Evolutionary conservation across 169 alveolate species (phyloP), one percentile per base, ranked within the genome.

Genomic region (Plasmodium vivax): DNA sequence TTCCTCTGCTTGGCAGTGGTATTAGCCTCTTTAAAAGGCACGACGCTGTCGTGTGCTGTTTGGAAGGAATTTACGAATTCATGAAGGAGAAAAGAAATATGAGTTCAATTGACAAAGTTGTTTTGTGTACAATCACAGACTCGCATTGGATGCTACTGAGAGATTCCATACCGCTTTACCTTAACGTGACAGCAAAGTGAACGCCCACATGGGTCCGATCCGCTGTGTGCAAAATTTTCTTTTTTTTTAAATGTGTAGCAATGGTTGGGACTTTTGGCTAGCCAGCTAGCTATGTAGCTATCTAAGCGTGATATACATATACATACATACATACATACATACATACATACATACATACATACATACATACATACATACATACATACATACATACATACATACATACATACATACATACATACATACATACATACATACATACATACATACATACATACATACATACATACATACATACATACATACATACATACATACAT

Each of bases 1-100:
- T 91, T 8, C 95, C 95, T 27, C 56, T 91, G 43, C 84, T 91
- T 47, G 95, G 95, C 83, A 91, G 95, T 71, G 95, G 95, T 45
- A 81, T 91, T 27, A 91, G 95, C 84, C 73, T 91, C 12, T 91
- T 91, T 81, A 91, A 91, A 62, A 91, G 84, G 74, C 92, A 91
- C 47, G 95, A 91, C 54, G 95, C 82, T 41, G 95, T 91, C 38
- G 62, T 82, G n/a, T 82, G 92, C 47, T 81, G 92, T 73, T 91
- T 91, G 58, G 92, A 91, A 82, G 95, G 95, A 45, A 91, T 91
- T 19, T 91, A 82, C 83, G 92, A 91, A 91, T 91, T 91, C 36
- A 19, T 91, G 30, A 91, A 91, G 77, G 54, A 16, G 34, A 91
- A 82, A 58, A 84, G 74, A n/a, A 91, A 91, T 91, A 82, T 91